Evolutionary conservation across 495 filamentous ascomycete species (phyloP).

Genomic region (Thermochaetoides thermophila): DNA sequence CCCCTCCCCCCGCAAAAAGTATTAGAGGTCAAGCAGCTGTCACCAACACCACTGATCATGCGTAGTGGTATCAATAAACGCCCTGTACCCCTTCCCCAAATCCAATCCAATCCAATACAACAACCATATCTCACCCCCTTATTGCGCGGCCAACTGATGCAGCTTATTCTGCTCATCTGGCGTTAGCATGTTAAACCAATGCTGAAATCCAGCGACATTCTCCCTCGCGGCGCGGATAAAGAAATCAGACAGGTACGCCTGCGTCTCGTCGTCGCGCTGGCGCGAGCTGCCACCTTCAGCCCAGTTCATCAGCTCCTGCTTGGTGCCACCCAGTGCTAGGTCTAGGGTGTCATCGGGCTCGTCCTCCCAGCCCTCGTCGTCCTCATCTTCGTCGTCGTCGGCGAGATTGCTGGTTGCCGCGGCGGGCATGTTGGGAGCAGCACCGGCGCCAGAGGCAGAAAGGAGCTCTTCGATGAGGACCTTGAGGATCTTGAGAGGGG

Average conservation of each 20-base stretch:
- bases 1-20: no score
- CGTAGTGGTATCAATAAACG: no score
- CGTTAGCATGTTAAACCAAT: conserved; percentile 53
- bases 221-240: conserved; percentile 53
- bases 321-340: conserved; percentile 47
- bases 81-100: no score
- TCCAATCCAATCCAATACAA: no score
- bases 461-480: conserved; percentile 80
- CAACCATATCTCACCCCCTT: no score
- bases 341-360: conserved; percentile 53
- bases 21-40: no score
- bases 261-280: conserved; percentile 81
- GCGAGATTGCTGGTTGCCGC: conserved; percentile 37
- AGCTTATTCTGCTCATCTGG: conserved; percentile 64
- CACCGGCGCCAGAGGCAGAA: conserved; percentile 38
- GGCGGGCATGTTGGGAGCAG: conserved; percentile 32
- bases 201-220: conserved; percentile 58
- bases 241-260: conserved; percentile 66
- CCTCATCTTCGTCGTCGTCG: conserved; percentile 43
- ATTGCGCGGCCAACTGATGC: conserved; percentile 24
- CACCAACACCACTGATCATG: no score
- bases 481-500: conserved; percentile 88
- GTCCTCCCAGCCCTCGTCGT: conserved; percentile 82
- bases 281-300: conserved; percentile 43
- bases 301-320: conserved; percentile 67